Evolutionary conservation across 192 early-diverging fungal species (phyloP).

Genomic region (Rhizophagus sp.): DNA sequence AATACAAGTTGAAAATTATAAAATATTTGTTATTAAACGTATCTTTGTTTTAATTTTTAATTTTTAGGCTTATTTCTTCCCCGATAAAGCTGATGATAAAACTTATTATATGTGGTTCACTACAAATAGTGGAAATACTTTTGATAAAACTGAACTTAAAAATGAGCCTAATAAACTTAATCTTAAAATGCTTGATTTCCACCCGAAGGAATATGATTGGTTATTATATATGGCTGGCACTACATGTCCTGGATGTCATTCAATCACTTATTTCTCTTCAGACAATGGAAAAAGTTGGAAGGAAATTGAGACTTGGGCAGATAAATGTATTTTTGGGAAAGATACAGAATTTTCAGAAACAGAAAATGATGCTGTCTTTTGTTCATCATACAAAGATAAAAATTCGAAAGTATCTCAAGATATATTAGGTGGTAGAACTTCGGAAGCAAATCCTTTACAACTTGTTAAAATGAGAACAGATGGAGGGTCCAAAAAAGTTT

Average conservation of each 20-base stretch:
- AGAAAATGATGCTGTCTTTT: constrained; percentile 72
- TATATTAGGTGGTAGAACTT: constrained; percentile 40
- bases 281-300: constrained; percentile 75
- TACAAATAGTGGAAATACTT: constrained; percentile 58
- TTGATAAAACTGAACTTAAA: constrained; percentile 49
- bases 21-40: not conserved
- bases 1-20: not conserved
- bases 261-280: constrained; percentile 68
- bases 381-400: constrained; percentile 66
- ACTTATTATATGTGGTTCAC: constrained; percentile 46
- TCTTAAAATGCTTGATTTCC: constrained; percentile 82
- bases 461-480: constrained; percentile 56
- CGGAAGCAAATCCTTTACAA: constrained; percentile 66
- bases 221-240: constrained; percentile 76
- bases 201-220: constrained; percentile 86
- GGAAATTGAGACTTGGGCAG: constrained; percentile 75
- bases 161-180: constrained; percentile 65
- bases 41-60: not conserved
- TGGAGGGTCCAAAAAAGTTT: constrained; percentile 35
- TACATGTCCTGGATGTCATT: constrained; percentile 55
- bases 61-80: constrained; percentile 55
- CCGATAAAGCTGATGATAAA: constrained; percentile 35
- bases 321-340: constrained; percentile 82
- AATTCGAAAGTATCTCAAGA: constrained; percentile 49
- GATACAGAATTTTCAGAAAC: constrained; percentile 57